These are phyloP conservation scores for Manihot esculenta DNA, from an alignment of 441 rosid genomes.

Conservation along the genomic window DNA sequence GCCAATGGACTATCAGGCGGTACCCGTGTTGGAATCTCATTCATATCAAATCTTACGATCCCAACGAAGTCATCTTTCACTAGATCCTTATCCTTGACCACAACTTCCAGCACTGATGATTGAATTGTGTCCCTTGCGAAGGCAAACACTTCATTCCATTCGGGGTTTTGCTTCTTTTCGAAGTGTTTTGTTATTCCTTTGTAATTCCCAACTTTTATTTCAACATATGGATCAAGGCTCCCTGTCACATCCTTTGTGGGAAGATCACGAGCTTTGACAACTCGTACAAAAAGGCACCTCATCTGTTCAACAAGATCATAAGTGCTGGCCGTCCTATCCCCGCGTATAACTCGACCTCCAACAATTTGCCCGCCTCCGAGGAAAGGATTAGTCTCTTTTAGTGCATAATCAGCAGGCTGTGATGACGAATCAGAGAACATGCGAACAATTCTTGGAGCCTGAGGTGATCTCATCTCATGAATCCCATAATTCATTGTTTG, in stretches of 20 bases:
- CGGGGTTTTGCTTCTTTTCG: conserved; percentile 73
- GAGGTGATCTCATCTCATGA: conserved; percentile 57
- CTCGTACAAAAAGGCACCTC: conserved; percentile 73
- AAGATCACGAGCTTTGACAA: conserved; percentile 86
- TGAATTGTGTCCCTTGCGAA: conserved; percentile 71
- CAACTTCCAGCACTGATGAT: conserved; percentile 63
- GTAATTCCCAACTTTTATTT: conserved; percentile 85
- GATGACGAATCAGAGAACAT: conserved; percentile 45
- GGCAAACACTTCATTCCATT: conserved; percentile 93
- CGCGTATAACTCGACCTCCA: conserved; percentile 82
- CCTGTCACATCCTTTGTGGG: conserved; percentile 73
- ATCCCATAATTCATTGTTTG: conserved; percentile 38
- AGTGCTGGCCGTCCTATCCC: conserved; percentile 46
- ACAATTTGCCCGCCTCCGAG: conserved; percentile 81
- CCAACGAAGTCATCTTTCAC: conserved; percentile 82
- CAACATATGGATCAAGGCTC: conserved; percentile 81
- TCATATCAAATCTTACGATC: conserved; percentile 56
- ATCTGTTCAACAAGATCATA: conserved; percentile 95
- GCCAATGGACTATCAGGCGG: conserved; percentile 93
- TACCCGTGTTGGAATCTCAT: conserved; percentile 70
- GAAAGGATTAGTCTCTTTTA: conserved; percentile 80
- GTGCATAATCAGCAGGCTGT: conserved; percentile 62
- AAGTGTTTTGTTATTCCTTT: conserved; percentile 69
- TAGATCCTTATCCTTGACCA: conserved; percentile 75
- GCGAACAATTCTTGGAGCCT: conserved; percentile 37